Percentiles rank a stretch among this genome's conserved stretches.
These are phyloP conservation scores for Diatrype stigma DNA, from an alignment of 2,329 filamentous ascomycete species.

Conservation along the genomic window DNA sequence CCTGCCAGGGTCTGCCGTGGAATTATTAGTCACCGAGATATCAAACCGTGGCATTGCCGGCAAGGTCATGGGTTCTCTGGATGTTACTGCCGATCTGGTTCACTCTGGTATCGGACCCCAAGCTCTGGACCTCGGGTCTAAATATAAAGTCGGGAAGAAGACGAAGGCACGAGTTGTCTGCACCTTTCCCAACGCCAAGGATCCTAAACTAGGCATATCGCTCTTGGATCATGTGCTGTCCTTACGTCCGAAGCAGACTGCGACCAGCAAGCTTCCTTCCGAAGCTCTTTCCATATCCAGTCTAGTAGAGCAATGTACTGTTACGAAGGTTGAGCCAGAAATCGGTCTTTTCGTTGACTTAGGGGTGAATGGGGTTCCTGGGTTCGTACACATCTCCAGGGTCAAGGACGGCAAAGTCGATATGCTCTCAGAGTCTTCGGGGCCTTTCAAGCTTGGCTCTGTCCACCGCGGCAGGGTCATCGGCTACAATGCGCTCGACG, in stretches of 20 bases:
- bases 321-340: conserved; percentile 73
- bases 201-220: conserved; percentile 82
- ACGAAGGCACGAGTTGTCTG: conserved; percentile 83
- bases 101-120: conserved; percentile 76
- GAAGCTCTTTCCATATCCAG: conserved; percentile 66
- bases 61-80: conserved; percentile 87
- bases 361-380: conserved; percentile 62
- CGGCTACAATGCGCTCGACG: conserved; percentile 83
- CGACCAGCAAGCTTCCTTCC: conserved; percentile 44
- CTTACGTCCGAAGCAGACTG: conserved; percentile 46
- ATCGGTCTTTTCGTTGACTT: conserved; percentile 79
- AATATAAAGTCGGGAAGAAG: conserved; percentile 80
- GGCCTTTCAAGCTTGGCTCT: conserved; percentile 73
- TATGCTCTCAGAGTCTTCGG: conserved; percentile 68
- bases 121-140: conserved; percentile 66
- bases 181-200: conserved; percentile 74
- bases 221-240: conserved; percentile 78
- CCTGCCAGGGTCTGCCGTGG: conserved; percentile 85
- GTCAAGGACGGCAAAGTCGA: conserved; percentile 90
- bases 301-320: conserved; percentile 70
- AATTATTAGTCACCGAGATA: conserved; percentile 76
- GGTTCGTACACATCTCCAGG: conserved; percentile 92
- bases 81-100: conserved; percentile 84
- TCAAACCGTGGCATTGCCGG: conserved; percentile 72
- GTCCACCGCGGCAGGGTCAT: conserved; percentile 78